phyloP scores from a whole-genome alignment of 202 grass and related monocot genomes.

The Elaeis oleifera region DNA sequence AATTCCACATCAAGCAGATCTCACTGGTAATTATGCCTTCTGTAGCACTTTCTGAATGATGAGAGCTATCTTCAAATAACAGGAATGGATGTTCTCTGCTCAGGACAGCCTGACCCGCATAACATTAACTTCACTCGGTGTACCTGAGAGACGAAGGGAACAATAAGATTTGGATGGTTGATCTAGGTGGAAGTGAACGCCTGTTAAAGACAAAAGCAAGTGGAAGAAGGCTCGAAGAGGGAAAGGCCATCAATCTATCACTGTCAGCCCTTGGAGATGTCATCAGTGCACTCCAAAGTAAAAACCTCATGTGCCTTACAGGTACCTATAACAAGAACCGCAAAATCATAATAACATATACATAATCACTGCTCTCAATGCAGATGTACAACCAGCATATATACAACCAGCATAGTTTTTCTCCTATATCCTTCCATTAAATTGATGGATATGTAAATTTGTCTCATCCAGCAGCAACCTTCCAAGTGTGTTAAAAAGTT shows the following conservation, averaged over 20 bases:
- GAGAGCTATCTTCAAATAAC: background rate
- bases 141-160: constrained; percentile 58
- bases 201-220: constrained; percentile 92
- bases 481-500: no score
- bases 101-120: constrained; percentile 85
- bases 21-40: constrained; percentile 53
- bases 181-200: constrained; percentile 92
- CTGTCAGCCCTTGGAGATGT: constrained; percentile 97
- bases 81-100: constrained; percentile 22
- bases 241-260: constrained; percentile 95
- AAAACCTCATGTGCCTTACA: constrained; percentile 78
- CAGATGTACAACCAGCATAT: no score
- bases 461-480: no score
- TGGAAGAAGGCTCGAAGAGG: constrained; percentile 90
- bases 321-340: constrained; percentile 26
- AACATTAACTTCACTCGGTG: constrained; percentile 50
- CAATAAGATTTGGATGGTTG: constrained; percentile 94
- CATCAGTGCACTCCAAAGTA: constrained; percentile 76
- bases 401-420: no score
- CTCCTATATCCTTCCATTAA: no score
- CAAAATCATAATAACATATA: no score
- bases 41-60: background rate
- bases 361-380: no score
- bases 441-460: no score
- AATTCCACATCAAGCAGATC: constrained; percentile 96